Evolutionary conservation across 306 rosid genomes (phyloP), one percentile per base, ranked within the genome.

Genomic region (Boehmeria nivea): DNA sequence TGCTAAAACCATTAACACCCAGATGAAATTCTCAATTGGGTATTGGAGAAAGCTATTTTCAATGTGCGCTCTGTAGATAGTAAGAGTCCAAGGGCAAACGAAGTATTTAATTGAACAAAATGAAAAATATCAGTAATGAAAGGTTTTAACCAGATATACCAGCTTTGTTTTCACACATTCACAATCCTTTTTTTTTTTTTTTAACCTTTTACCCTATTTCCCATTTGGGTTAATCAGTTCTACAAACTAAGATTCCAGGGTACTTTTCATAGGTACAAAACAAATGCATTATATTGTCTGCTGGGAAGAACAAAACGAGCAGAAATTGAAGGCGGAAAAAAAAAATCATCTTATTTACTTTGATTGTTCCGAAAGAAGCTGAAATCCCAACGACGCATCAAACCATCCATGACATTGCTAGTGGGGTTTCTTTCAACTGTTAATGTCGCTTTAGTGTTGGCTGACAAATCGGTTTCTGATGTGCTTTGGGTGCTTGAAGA

Each of bases 361-460:
- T 67, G 76, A 67, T 70, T 72, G 81, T 78, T 87, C 62, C 83
- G 61, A 72, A 93, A 79, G 66, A 87, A 73, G 69, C 76, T 85
- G 75, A 87, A 83, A 79, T 85, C 95, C 96, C 96, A 93, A 26
- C 96, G 95, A 4, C 95, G 83, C 52, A 84, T 57, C 77, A 91
- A 71, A 60, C 95, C 82, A 1, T 79, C 83, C 80, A 81, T 73
- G 69, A 83, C 70, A 77, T 85, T 81, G 71, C 81, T 25, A 38
- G 86, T 24, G 6, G 96, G 96, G 71, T 69, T 85, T 51, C 74
- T 81, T 21, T 75, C 76, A 34, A 85, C 94, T 20, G 89, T 85
- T 54, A 93, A 50, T 1, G 95, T 78, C 22, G 95, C 96, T 67
- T 75, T 93, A 4, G 96, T 93, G n/a, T 75, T 73, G 36, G 88